Base-by-base conservation (phyloP, 805 yeast species). In the Brettanomyces bruxellensis region DNA sequence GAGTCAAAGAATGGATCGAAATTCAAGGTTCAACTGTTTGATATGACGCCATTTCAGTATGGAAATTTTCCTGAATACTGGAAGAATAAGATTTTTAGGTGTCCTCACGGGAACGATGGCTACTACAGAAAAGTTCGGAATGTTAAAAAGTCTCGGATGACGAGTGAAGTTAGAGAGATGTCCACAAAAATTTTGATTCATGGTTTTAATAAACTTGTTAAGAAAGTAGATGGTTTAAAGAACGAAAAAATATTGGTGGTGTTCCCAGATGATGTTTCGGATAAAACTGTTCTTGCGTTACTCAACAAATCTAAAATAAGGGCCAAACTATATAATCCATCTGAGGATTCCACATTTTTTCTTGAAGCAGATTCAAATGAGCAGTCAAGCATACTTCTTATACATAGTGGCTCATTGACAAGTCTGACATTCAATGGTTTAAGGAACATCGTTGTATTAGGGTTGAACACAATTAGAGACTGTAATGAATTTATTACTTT, bases 401-500 rank as follows among this genome's bases (percentile, higher is more conserved):
- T 58, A n/a, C 58, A 59, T 28, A 14, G 59, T 0, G 52, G 56
- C 23, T 38, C 55, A 3, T 43, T 66, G 9, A 43, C 55, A 3
- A 67, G 70, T 5, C 13, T 62, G 22, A 48, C 58, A 1, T 55
- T 65, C 43, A 50, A 55, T 30, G 58, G 58, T 3, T 47, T 64
- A n/a, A 47, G 55, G 8, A 48, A 54, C 5, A 51, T 61, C 1
- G 45, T 67, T 13, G 49, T 61, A 23, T 49, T 66, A 5, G 71
- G 71, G 3, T 46, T 61, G 7, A 68, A 67, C 44, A 47, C 64
- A 1, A 50, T 67, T 7, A 53, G 57, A 41, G 57, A 51, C 38
- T 28, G 47, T 3, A 41, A 53, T 1, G 45, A 49, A 8, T 53
- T 66, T 39, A 53, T 56, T 3, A 48, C 49, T 18, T 41, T 65